phyloP scores from a whole-genome alignment of 2,329 filamentous ascomycete genomes.

The Bipolaris sorokiniana region DNA sequence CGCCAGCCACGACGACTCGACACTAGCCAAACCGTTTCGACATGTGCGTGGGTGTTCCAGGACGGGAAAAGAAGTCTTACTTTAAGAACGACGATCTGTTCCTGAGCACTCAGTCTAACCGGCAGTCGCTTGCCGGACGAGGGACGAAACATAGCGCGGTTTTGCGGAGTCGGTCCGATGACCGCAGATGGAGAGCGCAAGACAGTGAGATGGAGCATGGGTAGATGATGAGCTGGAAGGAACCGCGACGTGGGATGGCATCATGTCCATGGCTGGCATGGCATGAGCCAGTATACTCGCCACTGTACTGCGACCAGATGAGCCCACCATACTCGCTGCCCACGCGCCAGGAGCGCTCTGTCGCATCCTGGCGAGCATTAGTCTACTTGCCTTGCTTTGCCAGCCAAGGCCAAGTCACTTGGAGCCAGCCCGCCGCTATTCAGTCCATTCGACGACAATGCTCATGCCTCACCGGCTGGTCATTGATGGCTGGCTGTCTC shows the following conservation, averaged over 20 bases:
- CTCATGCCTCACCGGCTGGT: slow-evolving; percentile 11
- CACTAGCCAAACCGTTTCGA: slow-evolving; percentile 5
- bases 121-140: slow-evolving; percentile 7
- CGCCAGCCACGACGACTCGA: not conserved
- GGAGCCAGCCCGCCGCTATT: not conserved
- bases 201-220: slow-evolving; percentile 1
- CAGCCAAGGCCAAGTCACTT: slow-evolving; percentile 2
- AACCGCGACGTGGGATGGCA: slow-evolving; percentile 8
- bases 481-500: slow-evolving; percentile 4
- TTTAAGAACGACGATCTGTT: slow-evolving; percentile 10
- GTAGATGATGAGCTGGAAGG: slow-evolving; percentile 6
- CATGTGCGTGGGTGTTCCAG: not conserved
- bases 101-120: slow-evolving; percentile 7
- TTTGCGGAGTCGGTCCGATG: slow-evolving; percentile 14
- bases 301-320: slow-evolving; percentile 9
- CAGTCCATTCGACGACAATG: slow-evolving; percentile 8
- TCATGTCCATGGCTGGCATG: slow-evolving; percentile 8
- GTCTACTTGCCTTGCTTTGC: not conserved
- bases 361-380: slow-evolving; percentile 4
- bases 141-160: slow-evolving; percentile 17
- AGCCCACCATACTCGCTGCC: not conserved
- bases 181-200: not conserved
- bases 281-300: slow-evolving; percentile 16
- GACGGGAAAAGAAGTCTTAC: slow-evolving; percentile 3
- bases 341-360: not conserved